Evolutionary conservation across 1,139 yeast species (phyloP).

Genomic region (Scheffersomyces lignicola): DNA sequence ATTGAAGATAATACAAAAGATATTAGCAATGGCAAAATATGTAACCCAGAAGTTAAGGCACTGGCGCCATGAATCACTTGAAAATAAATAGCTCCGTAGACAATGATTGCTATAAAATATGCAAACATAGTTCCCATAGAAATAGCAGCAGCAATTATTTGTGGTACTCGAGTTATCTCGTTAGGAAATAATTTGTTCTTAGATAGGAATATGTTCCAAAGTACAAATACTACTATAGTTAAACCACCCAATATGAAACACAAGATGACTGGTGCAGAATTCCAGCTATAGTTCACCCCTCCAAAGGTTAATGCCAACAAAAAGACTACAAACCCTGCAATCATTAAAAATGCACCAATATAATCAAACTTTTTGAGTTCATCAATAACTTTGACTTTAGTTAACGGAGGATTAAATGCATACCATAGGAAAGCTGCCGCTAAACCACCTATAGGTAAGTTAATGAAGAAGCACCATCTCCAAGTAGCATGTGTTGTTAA

Average conservation of each 20-base stretch:
- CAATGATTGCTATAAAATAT: conserved; percentile 24
- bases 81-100: conserved; percentile 37
- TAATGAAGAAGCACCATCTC: conserved; percentile 79
- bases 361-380: conserved; percentile 48
- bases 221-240: conserved; percentile 16
- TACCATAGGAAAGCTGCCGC: conserved; percentile 26
- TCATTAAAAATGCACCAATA: conserved; percentile 47
- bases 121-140: conserved; percentile 19
- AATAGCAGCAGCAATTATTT: conserved; percentile 24
- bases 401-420: conserved; percentile 34
- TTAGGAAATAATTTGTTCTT: conserved; percentile 29
- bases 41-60: conserved; percentile 41
- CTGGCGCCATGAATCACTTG: conserved; percentile 33
- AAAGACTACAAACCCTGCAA: conserved; percentile 43
- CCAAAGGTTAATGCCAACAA: conserved; percentile 44
- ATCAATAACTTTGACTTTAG: conserved; percentile 21
- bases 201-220: conserved; percentile 29
- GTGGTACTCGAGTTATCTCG: conserved; percentile 24
- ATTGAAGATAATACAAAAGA: conserved; percentile 33
- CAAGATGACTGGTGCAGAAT: conserved; percentile 48
- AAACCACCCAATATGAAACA: conserved; percentile 48
- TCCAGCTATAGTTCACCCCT: conserved; percentile 51
- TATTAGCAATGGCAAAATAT: conserved; percentile 36
- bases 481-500: conserved; percentile 48
- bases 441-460: conserved; percentile 39